These are phyloP conservation scores for Russula compacta DNA, from an alignment of 768 basidiomycete genomes.

Conservation along the genomic window DNA sequence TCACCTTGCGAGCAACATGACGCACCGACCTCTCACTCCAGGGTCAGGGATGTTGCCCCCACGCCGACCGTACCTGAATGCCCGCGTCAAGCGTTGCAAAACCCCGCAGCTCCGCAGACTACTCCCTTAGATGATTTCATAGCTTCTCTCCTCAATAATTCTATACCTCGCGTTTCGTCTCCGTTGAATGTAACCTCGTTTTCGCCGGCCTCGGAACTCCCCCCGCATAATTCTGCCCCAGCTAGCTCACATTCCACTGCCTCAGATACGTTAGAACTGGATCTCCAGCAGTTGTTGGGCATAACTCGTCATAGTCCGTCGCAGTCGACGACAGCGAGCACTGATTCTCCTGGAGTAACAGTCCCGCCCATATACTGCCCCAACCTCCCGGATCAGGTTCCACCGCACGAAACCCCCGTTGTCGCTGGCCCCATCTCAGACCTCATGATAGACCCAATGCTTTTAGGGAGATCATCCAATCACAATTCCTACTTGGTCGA, in stretches of 20 bases:
- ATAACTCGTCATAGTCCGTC: background rate
- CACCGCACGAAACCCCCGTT: background rate
- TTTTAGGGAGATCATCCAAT: constrained; percentile 7
- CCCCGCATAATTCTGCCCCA: background rate
- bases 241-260: constrained; percentile 1
- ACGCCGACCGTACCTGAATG: background rate
- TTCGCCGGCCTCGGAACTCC: background rate
- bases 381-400: background rate
- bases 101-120: constrained; percentile 17
- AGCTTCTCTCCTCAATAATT: constrained; percentile 2
- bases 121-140: constrained; percentile 35
- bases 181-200: background rate
- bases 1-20: background rate
- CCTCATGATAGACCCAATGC: constrained; percentile 20
- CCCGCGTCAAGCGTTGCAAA: background rate
- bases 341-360: constrained; percentile 36
- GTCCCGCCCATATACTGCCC: constrained; percentile 40
- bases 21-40: background rate
- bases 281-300: constrained; percentile 4
- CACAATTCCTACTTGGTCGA: background rate
- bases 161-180: background rate
- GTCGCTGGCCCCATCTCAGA: background rate
- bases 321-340: background rate
- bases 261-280: background rate
- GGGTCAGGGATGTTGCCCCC: constrained; percentile 1